Base-by-base conservation (phyloP, 106 monocot genomes). In the Amphibolis antarctica region DNA sequence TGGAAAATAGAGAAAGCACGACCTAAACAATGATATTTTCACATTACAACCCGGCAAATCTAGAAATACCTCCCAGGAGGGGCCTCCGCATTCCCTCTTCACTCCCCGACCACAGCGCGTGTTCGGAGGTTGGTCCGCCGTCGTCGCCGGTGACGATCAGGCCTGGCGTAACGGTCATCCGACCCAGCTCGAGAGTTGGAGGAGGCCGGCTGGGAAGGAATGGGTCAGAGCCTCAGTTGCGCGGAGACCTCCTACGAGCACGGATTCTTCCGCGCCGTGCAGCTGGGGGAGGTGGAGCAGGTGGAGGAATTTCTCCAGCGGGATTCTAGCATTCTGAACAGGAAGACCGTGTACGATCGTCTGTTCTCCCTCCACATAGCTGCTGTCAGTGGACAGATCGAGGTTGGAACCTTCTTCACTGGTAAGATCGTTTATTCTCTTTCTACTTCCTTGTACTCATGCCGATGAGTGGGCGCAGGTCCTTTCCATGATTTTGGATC, bases 301-400 rank as follows among this genome's bases (percentile, higher is more conserved):
- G 76, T 90, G 10, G 76, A 70, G 7, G 55, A 48, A 20, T 28
- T 69, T 44, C 74, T 94, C 53, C 60, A 50, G 30, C 9, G 26
- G 9, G 74, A 81, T 11, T 81, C 80, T 1, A 46, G 59, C 29
- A 58, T 90, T 22, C 66, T 86, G 47, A 71, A 52, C 23, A 62
- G 56, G 46, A 51, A 73, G 55, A 89, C 81, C 42, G 24, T 83
- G 47, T 89, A 73, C 69, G 77, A 86, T 55, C 83, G 89, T 62
- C 81, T 94, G 77, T 94, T 89, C 56, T 73, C 89, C 13, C 83
- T 87, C 62, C 96, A 96, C 81, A 78, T 90, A 74, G 90, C 96
- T 61, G 90, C 89, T 44, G 81, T 84, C 17, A 84, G 82, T 63
- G 86, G 86, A 47, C 80, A 74, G 62, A 66, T 80, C 59, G 84